Evolutionary conservation across 768 basidiomycete species (phyloP).

Genomic region (Rhodosporidiobolus odoratus): DNA sequence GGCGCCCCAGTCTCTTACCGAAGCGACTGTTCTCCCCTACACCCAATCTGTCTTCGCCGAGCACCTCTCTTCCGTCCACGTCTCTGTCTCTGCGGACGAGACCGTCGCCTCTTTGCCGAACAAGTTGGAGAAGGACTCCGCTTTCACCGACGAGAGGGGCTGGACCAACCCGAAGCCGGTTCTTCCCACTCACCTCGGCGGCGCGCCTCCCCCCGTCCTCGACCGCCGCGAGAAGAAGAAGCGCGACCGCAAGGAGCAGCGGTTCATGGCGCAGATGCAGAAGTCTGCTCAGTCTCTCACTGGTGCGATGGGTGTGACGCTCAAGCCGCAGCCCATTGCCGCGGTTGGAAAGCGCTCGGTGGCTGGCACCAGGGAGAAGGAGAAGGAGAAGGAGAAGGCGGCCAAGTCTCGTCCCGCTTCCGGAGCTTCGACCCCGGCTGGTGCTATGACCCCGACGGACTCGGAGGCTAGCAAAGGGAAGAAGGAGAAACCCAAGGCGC

Average conservation of each 20-base stretch:
- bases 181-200: conserved; percentile 57
- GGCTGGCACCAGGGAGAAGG: conserved; percentile 22
- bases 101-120: conserved; percentile 31
- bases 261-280: conserved; percentile 58
- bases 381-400: conserved; percentile 1
- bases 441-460: conserved; percentile 21
- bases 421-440: conserved; percentile 13
- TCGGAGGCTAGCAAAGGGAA: conserved; percentile 38
- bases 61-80: conserved; percentile 46
- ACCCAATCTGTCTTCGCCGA: conserved; percentile 43
- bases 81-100: conserved; percentile 38
- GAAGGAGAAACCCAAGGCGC: conserved; percentile 48
- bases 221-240: conserved; percentile 49
- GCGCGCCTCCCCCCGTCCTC: conserved; percentile 46
- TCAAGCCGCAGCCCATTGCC: conserved; percentile 58
- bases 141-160: conserved; percentile 26
- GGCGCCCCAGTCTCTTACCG: not conserved
- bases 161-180: conserved; percentile 34
- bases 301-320: conserved; percentile 56
- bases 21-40: conserved; percentile 48
- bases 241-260: conserved; percentile 53
- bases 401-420: conserved; percentile 10
- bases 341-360: conserved; percentile 45
- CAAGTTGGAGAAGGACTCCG: conserved; percentile 9
- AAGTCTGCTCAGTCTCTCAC: conserved; percentile 61